Conservation (phyloP, 805 yeast genomes). For the Pichia heedii region DNA sequence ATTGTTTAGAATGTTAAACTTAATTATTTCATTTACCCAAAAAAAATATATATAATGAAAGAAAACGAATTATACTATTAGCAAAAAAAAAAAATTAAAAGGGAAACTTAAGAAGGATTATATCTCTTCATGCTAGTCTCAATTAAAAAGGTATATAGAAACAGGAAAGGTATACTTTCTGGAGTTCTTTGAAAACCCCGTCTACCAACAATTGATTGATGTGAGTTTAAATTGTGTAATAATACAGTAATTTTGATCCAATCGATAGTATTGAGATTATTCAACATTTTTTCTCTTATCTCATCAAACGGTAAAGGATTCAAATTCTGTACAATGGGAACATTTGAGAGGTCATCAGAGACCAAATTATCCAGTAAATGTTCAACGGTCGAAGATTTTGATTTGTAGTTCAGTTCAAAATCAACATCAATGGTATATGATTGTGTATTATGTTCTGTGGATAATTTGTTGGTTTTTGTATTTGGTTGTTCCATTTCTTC, state of each 20-base stretch:
- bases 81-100: background rate
- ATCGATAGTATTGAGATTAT: constrained; percentile 49
- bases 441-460: background rate
- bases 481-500: background rate
- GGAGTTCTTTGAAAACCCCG: constrained; percentile 47
- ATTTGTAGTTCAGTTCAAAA: constrained; percentile 9
- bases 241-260: constrained; percentile 77
- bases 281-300: constrained; percentile 29
- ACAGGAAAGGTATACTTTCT: constrained; percentile 42
- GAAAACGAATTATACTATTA: background rate
- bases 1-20: background rate
- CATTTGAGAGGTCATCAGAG: constrained; percentile 3
- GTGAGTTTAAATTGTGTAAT: constrained; percentile 69
- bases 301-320: constrained; percentile 20
- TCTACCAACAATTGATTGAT: constrained; percentile 79
- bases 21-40: background rate
- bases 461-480: background rate
- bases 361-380: background rate
- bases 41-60: background rate
- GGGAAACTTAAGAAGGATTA: background rate
- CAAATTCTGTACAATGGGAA: constrained; percentile 11
- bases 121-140: background rate
- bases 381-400: constrained; percentile 1
- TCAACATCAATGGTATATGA: constrained; percentile 8
- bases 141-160: constrained; percentile 31